Evolutionary conservation across 805 yeast genomes (phyloP).

Genomic region (Barnettozyma wickerhamii): DNA sequence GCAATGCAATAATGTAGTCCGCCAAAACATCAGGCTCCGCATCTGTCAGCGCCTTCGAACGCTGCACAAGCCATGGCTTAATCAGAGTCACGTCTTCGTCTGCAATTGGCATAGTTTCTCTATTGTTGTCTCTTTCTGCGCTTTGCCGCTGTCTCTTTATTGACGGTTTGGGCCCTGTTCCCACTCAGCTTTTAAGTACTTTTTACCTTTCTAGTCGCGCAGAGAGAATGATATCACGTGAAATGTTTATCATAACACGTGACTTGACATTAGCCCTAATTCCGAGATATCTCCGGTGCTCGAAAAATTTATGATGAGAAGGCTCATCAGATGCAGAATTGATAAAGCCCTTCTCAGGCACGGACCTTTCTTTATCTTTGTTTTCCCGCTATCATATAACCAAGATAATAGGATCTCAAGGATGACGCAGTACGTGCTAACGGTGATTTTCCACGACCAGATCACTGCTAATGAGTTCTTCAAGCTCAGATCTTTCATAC

Average conservation of each 20-base stretch:
- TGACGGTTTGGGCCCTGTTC: no score
- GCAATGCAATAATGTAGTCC: constrained; percentile 40
- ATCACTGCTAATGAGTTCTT: constrained; percentile 18
- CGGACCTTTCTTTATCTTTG: background rate
- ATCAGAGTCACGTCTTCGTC: constrained; percentile 14
- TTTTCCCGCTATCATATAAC: no score
- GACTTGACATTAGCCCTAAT: background rate
- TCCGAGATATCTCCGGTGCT: background rate
- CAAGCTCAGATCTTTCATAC: constrained; percentile 24
- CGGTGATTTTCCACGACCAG: constrained; percentile 25
- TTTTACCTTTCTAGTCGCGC: no score
- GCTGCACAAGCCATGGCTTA: constrained; percentile 27
- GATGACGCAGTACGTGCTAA: constrained; percentile 19
- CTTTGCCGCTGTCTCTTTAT: no score
- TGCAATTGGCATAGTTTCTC: constrained; percentile 13
- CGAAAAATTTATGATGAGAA: background rate
- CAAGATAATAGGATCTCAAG: no score
- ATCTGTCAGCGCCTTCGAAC: constrained; percentile 26
- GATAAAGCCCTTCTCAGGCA: background rate
- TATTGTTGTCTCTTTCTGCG: no score
- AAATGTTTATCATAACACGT: background rate
- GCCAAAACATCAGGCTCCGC: constrained; percentile 39
- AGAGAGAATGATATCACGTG: no score
- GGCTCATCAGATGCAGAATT: background rate
- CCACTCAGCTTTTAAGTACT: no score